Evolutionary conservation across 2,329 filamentous ascomycete genomes (phyloP).

Genomic region (Fusarium pininemorale): DNA sequence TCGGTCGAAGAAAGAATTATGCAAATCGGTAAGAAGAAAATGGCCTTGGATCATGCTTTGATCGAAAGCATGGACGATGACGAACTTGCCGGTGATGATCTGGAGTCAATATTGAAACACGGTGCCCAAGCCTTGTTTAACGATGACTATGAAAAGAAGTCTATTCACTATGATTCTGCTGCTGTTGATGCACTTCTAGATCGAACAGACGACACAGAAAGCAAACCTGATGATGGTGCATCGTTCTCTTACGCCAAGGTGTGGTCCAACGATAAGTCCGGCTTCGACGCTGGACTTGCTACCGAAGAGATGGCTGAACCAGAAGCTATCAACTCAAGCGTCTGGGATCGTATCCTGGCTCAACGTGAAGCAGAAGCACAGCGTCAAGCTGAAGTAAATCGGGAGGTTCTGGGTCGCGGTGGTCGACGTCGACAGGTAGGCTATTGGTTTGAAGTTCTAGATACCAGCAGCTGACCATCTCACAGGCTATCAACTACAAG

Average conservation of each 20-base stretch:
- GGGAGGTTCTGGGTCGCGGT: conserved; percentile 85
- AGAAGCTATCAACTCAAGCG: conserved; percentile 67
- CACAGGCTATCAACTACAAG: conserved; percentile 50
- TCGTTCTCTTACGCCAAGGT: conserved; percentile 91
- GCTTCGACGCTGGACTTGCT: conserved; percentile 70
- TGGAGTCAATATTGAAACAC: conserved; percentile 88
- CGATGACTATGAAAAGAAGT: conserved; percentile 73
- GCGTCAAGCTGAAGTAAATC: conserved; percentile 72
- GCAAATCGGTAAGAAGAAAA: conserved; percentile 93
- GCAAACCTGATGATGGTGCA: conserved; percentile 74
- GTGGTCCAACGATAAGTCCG: conserved; percentile 84
- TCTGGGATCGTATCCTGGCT: conserved; percentile 91
- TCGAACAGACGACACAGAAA: conserved; percentile 81
- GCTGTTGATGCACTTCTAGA: conserved; percentile 94
- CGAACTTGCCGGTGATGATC: conserved; percentile 79
- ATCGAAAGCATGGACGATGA: conserved; percentile 91
- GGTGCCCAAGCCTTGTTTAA: conserved; percentile 89
- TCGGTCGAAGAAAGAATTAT: conserved; percentile 96
- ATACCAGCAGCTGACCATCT: conserved; percentile 25
- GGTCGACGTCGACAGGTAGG: conserved; percentile 70
- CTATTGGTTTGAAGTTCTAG: not conserved
- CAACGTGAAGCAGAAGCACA: conserved; percentile 82
- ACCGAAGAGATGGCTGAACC: conserved; percentile 61
- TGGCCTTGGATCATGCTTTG: conserved; percentile 92
- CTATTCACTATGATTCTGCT: conserved; percentile 82